Evolutionary conservation across 1,284 basidiomycete genomes (phyloP).

Genomic region (Ganoderma meredithae): DNA sequence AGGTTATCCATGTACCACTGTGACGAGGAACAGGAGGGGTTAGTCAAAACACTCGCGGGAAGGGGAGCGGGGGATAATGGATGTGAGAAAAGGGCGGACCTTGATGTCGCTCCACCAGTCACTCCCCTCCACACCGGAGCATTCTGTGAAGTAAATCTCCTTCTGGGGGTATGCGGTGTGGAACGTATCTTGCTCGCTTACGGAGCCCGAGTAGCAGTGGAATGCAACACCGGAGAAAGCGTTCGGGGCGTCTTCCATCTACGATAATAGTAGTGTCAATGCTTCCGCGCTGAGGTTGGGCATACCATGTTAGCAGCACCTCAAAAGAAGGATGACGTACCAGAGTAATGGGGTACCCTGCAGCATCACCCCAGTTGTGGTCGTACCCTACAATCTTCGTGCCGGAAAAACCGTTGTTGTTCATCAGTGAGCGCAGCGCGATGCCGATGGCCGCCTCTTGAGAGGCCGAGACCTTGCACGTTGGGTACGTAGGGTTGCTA

Average conservation of each 20-base stretch:
- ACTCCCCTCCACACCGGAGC: conserved; percentile 57
- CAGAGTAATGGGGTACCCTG: conserved; percentile 54
- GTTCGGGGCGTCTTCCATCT: conserved; percentile 56
- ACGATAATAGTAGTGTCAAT: conserved; percentile 6
- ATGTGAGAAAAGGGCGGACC: conserved; percentile 44
- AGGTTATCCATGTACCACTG: conserved; percentile 66
- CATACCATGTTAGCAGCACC: neutral
- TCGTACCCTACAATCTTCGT: conserved; percentile 57
- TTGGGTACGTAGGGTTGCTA: conserved; percentile 52
- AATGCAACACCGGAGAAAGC: conserved; percentile 58
- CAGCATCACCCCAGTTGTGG: conserved; percentile 60
- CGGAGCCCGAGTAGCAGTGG: conserved; percentile 57
- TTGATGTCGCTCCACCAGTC: conserved; percentile 85
- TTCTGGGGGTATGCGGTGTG: conserved; percentile 53
- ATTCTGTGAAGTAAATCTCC: conserved; percentile 62
- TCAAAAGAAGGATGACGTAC: conserved; percentile 37
- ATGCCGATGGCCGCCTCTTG: conserved; percentile 52
- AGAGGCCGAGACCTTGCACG: conserved; percentile 47
- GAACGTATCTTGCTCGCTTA: conserved; percentile 52
- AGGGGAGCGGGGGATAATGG: neutral
- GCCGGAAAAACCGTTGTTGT: conserved; percentile 51
- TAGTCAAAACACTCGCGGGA: conserved; percentile 3
- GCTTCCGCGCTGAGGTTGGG: neutral
- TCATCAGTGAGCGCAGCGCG: conserved; percentile 51
- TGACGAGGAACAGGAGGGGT: neutral